Conservation (phyloP, 768 basidiomycete genomes). For the Suillus bovinus region DNA sequence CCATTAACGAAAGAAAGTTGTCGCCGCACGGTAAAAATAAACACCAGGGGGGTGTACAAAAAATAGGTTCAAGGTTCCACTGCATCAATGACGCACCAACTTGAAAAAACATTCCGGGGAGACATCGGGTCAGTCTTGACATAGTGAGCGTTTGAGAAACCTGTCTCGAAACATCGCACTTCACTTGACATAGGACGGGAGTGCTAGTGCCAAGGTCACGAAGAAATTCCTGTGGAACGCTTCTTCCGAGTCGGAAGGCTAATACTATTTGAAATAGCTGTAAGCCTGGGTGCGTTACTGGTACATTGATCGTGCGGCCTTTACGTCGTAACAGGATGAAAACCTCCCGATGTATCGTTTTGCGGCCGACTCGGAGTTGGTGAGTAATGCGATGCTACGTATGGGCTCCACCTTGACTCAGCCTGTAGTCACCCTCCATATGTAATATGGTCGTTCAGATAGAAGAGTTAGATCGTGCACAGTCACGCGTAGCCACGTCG, state of each 20-base stretch:
- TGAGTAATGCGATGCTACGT: not conserved
- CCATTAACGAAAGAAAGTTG: not conserved
- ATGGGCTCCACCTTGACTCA: no score
- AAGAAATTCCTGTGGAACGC: not conserved
- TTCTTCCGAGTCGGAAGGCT: not conserved
- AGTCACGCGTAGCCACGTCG: constrained; percentile 25
- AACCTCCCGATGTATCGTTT: not conserved
- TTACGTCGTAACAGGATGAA: no score
- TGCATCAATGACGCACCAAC: not conserved
- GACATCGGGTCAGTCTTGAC: not conserved
- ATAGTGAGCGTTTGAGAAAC: not conserved
- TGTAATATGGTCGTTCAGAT: not conserved
- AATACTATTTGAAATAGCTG: not conserved
- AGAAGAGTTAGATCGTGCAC: constrained; percentile 35
- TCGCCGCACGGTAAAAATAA: not conserved
- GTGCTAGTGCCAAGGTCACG: not conserved
- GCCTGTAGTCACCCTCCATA: no score
- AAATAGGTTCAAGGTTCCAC: not conserved
- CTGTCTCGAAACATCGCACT: not conserved
- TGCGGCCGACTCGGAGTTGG: not conserved
- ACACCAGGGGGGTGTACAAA: not conserved
- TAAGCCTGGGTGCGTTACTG: no score
- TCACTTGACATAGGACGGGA: not conserved
- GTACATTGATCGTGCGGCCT: no score
- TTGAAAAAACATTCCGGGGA: not conserved